Evolutionary conservation across 345 rosid species (phyloP).

Genomic region (Jatropha curcas): DNA sequence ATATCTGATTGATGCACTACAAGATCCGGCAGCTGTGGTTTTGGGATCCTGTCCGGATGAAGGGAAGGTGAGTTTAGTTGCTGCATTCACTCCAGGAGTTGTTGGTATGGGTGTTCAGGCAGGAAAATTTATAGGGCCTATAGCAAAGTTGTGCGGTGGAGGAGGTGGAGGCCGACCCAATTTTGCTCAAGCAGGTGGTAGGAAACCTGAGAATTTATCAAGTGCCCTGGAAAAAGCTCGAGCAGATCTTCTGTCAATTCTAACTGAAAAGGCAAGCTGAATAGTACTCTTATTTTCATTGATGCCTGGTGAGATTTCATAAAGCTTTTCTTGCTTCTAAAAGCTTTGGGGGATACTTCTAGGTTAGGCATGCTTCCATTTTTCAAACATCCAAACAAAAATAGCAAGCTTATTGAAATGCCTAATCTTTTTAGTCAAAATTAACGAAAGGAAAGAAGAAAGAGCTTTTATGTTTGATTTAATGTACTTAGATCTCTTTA

Average conservation of each 20-base stretch:
- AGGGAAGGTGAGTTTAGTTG: slow-evolving; percentile 90
- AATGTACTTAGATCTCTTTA: neutral
- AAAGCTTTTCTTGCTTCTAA: neutral
- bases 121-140: slow-evolving; percentile 80
- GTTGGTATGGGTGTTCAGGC: slow-evolving; percentile 80
- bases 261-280: slow-evolving; percentile 58
- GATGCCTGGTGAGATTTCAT: too few species aligned
- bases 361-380: neutral
- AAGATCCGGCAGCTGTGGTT: slow-evolving; percentile 78
- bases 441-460: too few species aligned
- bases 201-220: slow-evolving; percentile 70
- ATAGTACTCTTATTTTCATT: neutral
- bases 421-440: neutral
- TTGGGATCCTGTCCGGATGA: slow-evolving; percentile 83
- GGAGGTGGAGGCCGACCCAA: slow-evolving; percentile 96
- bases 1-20: slow-evolving; percentile 55
- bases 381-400: neutral
- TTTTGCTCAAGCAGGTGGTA: slow-evolving; percentile 96
- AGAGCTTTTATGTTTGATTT: neutral
- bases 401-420: neutral
- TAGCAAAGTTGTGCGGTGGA: slow-evolving; percentile 86
- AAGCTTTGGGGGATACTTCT: neutral
- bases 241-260: slow-evolving; percentile 52
- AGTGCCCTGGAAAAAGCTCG: slow-evolving; percentile 75
- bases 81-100: slow-evolving; percentile 76